Evolutionary conservation across 768 basidiomycete genomes (phyloP).

Genomic region (Leccinum pellstonianum): DNA sequence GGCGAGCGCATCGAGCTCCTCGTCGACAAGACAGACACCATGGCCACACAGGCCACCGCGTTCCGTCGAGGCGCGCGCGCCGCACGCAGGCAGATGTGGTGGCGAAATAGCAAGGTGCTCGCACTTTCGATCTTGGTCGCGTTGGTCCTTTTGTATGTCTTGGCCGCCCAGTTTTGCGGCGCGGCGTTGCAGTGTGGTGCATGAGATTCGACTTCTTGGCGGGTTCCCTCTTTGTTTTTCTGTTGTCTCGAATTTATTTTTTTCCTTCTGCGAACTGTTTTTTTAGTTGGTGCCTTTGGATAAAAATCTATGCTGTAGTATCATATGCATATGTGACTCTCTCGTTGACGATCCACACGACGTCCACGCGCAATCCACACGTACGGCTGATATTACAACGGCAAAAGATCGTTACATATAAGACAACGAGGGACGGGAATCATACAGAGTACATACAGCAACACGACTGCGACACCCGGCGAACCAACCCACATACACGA

Average conservation of each 20-base stretch:
- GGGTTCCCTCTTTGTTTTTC: not conserved
- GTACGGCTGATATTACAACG: too few species aligned
- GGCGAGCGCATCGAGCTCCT: constrained; percentile 95
- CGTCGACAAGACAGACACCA: constrained; percentile 95
- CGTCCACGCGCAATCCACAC: too few species aligned
- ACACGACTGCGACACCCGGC: not conserved
- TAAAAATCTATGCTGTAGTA: constrained; percentile 10
- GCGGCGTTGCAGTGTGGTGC: constrained; percentile 65
- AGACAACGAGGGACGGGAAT: constrained; percentile 10
- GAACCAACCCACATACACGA: too few species aligned
- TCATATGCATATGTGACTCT: not conserved
- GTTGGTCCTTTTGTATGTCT: constrained; percentile 72
- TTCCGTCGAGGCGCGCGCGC: constrained; percentile 86
- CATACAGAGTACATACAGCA: constrained; percentile 20
- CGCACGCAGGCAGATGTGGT: constrained; percentile 87
- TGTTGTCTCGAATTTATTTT: not conserved
- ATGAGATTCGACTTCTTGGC: not conserved
- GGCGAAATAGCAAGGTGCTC: constrained; percentile 74
- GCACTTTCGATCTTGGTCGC: constrained; percentile 69
- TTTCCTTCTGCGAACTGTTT: too few species aligned
- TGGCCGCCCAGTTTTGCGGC: constrained; percentile 90
- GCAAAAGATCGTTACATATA: constrained; percentile 13
- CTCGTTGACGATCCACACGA: too few species aligned
- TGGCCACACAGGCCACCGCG: constrained; percentile 91
- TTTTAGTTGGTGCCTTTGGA: constrained; percentile 11